Conservation (phyloP, 768 basidiomycete species). For the Sarcodon sp. region DNA sequence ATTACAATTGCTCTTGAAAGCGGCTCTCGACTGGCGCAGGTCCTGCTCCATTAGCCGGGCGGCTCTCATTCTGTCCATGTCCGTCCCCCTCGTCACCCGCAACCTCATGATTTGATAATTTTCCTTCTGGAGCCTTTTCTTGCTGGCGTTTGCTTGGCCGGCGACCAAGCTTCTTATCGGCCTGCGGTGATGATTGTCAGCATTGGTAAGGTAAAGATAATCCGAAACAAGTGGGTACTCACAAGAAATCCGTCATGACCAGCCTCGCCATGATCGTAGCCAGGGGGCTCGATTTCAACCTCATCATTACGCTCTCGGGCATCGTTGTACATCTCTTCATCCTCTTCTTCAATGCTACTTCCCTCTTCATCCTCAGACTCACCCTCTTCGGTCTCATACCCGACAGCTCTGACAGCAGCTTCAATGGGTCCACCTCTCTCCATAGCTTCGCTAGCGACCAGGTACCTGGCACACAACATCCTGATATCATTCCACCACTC, state of each 20-base stretch:
- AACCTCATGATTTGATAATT: constrained; percentile 19
- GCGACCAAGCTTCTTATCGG: constrained; percentile 30
- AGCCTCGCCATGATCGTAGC: constrained; percentile 39
- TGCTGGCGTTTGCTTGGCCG: constrained; percentile 46
- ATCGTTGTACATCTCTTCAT: constrained; percentile 36
- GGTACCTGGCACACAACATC: constrained; percentile 87
- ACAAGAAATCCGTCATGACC: constrained; percentile 20
- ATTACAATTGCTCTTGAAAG: constrained; percentile 13
- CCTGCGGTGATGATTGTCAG: constrained; percentile 10
- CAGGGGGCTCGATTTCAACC: constrained; percentile 44
- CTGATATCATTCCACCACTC: constrained; percentile 99
- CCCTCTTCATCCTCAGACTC: constrained; percentile 45
- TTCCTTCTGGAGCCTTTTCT: constrained; percentile 64
- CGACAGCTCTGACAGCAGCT: constrained; percentile 80
- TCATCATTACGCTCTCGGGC: constrained; percentile 25
- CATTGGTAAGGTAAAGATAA: not conserved
- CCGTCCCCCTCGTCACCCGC: constrained; percentile 9
- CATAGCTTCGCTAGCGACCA: constrained; percentile 89
- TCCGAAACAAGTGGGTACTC: constrained; percentile 16
- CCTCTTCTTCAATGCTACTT: constrained; percentile 40
- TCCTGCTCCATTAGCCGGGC: constrained; percentile 1
- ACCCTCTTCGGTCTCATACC: constrained; percentile 78
- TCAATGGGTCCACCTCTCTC: constrained; percentile 88
- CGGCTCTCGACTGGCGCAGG: constrained; percentile 14
- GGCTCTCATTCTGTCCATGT: constrained; percentile 2